Percentiles rank a stretch among this genome's conserved stretches.
These are phyloP conservation scores for Sphaerulina musiva DNA, from an alignment of 2,329 filamentous ascomycete genomes.

Conservation along the genomic window DNA sequence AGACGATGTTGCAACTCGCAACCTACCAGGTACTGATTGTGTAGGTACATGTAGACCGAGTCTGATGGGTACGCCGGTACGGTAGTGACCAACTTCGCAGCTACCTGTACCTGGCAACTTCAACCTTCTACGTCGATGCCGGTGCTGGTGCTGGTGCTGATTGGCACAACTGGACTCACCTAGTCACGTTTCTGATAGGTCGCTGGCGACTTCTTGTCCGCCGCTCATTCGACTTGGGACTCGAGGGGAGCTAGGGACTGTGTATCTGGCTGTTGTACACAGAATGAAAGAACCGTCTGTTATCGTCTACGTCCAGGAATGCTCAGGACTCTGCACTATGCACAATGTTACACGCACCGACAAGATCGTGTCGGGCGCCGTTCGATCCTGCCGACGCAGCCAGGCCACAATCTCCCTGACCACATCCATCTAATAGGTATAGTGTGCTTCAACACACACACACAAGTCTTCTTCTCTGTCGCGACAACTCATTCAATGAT, in stretches of 20 bases:
- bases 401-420: constrained; percentile 2
- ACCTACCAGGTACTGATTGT: not conserved
- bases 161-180: not conserved
- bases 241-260: not conserved
- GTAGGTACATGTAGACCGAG: not conserved
- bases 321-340: constrained; percentile 14
- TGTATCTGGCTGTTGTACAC: not conserved
- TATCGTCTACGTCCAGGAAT: not conserved
- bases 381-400: constrained; percentile 3
- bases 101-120: not conserved
- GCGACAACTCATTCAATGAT: constrained; percentile 13
- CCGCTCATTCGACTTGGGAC: not conserved
- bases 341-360: constrained; percentile 27
- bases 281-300: constrained; percentile 2
- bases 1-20: not conserved
- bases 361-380: constrained; percentile 7
- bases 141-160: not conserved
- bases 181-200: not conserved
- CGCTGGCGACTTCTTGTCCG: not conserved
- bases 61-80: not conserved
- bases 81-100: not conserved
- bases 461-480: not conserved
- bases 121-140: not conserved
- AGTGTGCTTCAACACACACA: not conserved
- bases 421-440: constrained; percentile 14